phyloP scores from a whole-genome alignment of 106 monocot genomes.

The Allium fistulosum region DNA sequence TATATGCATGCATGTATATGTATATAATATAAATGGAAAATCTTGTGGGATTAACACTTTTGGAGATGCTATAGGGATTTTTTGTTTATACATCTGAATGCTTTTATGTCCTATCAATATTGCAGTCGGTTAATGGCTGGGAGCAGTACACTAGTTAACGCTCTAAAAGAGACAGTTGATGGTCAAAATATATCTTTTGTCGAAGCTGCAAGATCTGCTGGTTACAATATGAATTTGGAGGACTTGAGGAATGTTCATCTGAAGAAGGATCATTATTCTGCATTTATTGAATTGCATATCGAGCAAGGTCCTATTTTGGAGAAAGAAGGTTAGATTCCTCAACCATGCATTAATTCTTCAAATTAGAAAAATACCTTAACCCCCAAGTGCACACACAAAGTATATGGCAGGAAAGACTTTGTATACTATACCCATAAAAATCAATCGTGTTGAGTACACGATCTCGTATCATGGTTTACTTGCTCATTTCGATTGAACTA shows the following conservation, averaged over 20 bases:
- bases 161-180: conserved; percentile 64
- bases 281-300: conserved; percentile 95
- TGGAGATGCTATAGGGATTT: too few relatives aligned
- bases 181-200: conserved; percentile 74
- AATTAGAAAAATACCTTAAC: not conserved
- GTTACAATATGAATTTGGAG: conserved; percentile 44
- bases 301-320: conserved; percentile 97
- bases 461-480: too few relatives aligned
- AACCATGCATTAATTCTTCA: conserved; percentile 4
- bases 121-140: conserved; percentile 90
- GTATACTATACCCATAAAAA: too few relatives aligned
- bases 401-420: too few relatives aligned
- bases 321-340: conserved; percentile 62
- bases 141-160: conserved; percentile 40
- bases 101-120: not conserved
- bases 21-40: too few relatives aligned
- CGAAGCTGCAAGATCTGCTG: conserved; percentile 77
- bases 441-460: too few relatives aligned
- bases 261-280: conserved; percentile 71
- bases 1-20: too few relatives aligned
- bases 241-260: conserved; percentile 57
- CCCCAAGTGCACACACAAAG: too few relatives aligned
- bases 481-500: too few relatives aligned
- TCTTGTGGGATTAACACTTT: too few relatives aligned
- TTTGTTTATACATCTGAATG: too few relatives aligned